These are phyloP conservation scores for Pseudogymnoascus sp. DNA, from an alignment of 2,329 filamentous ascomycete species.

Conservation along the genomic window DNA sequence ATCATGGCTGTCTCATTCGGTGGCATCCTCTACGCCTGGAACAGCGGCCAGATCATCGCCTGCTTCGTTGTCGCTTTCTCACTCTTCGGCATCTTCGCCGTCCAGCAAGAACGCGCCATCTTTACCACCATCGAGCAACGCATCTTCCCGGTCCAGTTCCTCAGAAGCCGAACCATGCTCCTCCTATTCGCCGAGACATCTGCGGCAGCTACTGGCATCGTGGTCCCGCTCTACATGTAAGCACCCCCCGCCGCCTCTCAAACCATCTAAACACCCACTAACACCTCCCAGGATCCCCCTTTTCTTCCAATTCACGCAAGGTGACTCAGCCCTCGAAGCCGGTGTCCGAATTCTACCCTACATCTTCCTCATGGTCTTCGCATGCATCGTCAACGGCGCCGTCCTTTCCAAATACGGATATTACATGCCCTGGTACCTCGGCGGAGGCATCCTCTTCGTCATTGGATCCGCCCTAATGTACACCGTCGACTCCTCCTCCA, in stretches of 20 bases:
- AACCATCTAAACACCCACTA: slow-evolving; percentile 33
- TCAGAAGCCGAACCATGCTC: slow-evolving; percentile 31
- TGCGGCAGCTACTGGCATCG: slow-evolving; percentile 19
- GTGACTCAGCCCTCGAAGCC: slow-evolving; percentile 38
- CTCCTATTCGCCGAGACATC: slow-evolving; percentile 31
- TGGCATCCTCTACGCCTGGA: slow-evolving; percentile 27
- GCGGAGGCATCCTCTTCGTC: slow-evolving; percentile 29
- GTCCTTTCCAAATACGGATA: slow-evolving; percentile 30
- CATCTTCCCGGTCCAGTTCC: slow-evolving; percentile 26
- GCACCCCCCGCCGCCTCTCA: not conserved
- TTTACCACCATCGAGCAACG: slow-evolving; percentile 22
- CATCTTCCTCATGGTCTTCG: slow-evolving; percentile 30
- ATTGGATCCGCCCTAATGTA: slow-evolving; percentile 28
- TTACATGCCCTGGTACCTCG: slow-evolving; percentile 34
- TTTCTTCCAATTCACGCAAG: slow-evolving; percentile 43
- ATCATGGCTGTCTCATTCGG: slow-evolving; percentile 31
- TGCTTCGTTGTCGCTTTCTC: slow-evolving; percentile 38
- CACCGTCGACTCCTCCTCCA: slow-evolving; percentile 18
- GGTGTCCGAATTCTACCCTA: slow-evolving; percentile 31
- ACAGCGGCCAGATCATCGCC: slow-evolving; percentile 21
- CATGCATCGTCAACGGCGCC: slow-evolving; percentile 28
- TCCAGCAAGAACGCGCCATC: slow-evolving; percentile 23
- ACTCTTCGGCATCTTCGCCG: slow-evolving; percentile 20
- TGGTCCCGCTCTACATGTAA: slow-evolving; percentile 14
- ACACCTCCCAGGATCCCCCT: slow-evolving; percentile 40